Percentiles rank a stretch among this genome's conserved stretches.
Conservation (phyloP, 495 filamentous ascomycete species). For the Immersiella caudata region DNA sequence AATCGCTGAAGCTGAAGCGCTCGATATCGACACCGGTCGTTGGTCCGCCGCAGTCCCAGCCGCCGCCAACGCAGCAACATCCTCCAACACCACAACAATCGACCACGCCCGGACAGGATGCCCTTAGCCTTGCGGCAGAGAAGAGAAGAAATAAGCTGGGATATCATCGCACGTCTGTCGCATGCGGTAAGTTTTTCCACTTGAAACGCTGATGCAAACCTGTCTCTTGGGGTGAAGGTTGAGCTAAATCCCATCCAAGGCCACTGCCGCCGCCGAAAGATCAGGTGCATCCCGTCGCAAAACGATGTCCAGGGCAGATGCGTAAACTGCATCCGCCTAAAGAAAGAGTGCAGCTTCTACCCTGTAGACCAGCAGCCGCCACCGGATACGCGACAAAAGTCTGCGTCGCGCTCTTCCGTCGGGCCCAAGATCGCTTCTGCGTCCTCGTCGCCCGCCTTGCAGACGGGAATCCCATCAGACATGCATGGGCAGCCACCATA, state of each 20-base stretch:
- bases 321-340: conserved; percentile 92
- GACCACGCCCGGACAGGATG: conserved; percentile 30
- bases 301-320: conserved; percentile 84
- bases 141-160: conserved; percentile 96
- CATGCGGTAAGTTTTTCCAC: conserved; percentile 77
- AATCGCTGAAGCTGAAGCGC: conserved; percentile 57
- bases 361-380: conserved; percentile 85
- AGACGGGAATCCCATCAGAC: conserved; percentile 47
- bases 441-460: conserved; percentile 54
- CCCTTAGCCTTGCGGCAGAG: conserved; percentile 62
- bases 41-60: conserved; percentile 51
- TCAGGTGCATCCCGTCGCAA: conserved; percentile 80
- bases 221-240: neutral
- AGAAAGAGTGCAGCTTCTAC: conserved; percentile 94
- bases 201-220: conserved; percentile 3
- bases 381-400: conserved; percentile 42
- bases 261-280: conserved; percentile 94
- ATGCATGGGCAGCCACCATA: conserved; percentile 47
- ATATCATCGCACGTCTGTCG: conserved; percentile 95
- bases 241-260: conserved; percentile 54
- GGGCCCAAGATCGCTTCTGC: conserved; percentile 48
- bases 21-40: conserved; percentile 70
- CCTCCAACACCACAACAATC: conserved; percentile 29
- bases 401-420: conserved; percentile 41
- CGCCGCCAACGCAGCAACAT: conserved; percentile 33